Evolutionary conservation across 495 filamentous ascomycete species (phyloP).

Genomic region (Lasiosphaeriaceae sp.): DNA sequence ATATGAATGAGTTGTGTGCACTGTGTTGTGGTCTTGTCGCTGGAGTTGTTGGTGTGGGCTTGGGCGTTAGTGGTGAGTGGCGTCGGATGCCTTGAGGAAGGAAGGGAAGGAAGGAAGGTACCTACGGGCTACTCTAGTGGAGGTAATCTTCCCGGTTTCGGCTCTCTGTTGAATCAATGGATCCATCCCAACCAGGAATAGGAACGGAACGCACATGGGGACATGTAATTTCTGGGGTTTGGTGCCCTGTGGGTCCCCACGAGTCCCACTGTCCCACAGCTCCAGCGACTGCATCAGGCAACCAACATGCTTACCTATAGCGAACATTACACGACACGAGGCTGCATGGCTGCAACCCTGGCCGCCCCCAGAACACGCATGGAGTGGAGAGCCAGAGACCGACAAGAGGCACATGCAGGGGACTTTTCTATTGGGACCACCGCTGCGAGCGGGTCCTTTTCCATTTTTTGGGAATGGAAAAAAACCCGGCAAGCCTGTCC

Average conservation of each 20-base stretch:
- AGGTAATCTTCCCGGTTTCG: neutral
- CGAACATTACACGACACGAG: neutral
- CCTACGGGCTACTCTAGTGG: neutral
- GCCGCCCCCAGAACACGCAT: neutral
- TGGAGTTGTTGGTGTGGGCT: too few relatives aligned
- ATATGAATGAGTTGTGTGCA: too few relatives aligned
- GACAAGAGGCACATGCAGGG: neutral
- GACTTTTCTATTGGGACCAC: neutral
- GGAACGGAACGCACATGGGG: too few relatives aligned
- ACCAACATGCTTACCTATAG: neutral
- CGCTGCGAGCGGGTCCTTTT: too few relatives aligned
- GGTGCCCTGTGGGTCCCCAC: neutral
- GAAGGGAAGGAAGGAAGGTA: neutral
- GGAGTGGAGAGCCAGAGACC: too few relatives aligned
- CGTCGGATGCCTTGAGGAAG: neutral
- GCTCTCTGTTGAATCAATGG: neutral
- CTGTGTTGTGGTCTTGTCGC: too few relatives aligned
- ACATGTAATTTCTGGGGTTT: too few relatives aligned
- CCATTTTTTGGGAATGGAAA: too few relatives aligned
- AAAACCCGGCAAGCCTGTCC: too few relatives aligned
- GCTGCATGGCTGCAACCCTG: conserved; percentile 1
- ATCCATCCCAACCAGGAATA: too few relatives aligned
- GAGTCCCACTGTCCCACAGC: neutral
- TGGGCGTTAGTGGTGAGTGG: too few relatives aligned
- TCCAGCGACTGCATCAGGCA: neutral